A percentile compares a stretch with the other conserved stretches of the same genome.
Evolutionary conservation across 768 basidiomycete species (phyloP).

Genomic region (Leccinum variicolor): DNA sequence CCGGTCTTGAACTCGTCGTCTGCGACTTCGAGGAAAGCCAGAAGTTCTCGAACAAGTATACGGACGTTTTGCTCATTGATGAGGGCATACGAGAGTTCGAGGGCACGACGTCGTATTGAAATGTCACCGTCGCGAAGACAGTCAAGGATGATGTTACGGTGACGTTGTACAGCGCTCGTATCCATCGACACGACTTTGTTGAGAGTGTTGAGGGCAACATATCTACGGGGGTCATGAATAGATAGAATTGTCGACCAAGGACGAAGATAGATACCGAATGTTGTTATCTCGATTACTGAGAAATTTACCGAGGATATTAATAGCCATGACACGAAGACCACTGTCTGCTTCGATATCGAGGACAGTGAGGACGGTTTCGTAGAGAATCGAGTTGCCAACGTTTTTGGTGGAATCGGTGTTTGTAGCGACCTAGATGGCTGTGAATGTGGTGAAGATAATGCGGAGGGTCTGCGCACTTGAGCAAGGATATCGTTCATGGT

Average conservation of each 20-base stretch:
- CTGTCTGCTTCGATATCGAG: slow-evolving; percentile 97
- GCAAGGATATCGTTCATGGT: slow-evolving; percentile 98
- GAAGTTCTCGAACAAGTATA: slow-evolving; percentile 84
- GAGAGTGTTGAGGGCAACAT: slow-evolving; percentile 95
- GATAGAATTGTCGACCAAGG: background rate
- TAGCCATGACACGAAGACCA: slow-evolving; percentile 96
- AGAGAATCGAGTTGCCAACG: slow-evolving; percentile 96
- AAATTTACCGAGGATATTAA: slow-evolving; percentile 98
- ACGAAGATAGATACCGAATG: slow-evolving; percentile 67
- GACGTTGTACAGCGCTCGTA: slow-evolving; percentile 96
- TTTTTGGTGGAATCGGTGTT: slow-evolving; percentile 98
- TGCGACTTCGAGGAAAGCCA: slow-evolving; percentile 96
- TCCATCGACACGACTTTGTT: slow-evolving; percentile 99
- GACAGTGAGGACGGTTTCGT: slow-evolving; percentile 95
- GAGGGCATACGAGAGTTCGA: slow-evolving; percentile 95
- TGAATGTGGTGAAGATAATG: background rate
- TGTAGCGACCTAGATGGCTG: slow-evolving; percentile 76
- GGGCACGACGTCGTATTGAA: slow-evolving; percentile 93
- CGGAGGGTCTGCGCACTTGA: slow-evolving; percentile 50
- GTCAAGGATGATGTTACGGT: slow-evolving; percentile 97
- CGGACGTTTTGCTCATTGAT: slow-evolving; percentile 95
- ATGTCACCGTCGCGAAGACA: slow-evolving; percentile 99
- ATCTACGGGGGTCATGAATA: slow-evolving; percentile 46
- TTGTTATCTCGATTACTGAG: slow-evolving; percentile 97
- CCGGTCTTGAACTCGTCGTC: slow-evolving; percentile 99